These are phyloP conservation scores for Fragilaria crotonensis DNA, from an alignment of 108 stramenopile genomes.

Conservation along the genomic window DNA sequence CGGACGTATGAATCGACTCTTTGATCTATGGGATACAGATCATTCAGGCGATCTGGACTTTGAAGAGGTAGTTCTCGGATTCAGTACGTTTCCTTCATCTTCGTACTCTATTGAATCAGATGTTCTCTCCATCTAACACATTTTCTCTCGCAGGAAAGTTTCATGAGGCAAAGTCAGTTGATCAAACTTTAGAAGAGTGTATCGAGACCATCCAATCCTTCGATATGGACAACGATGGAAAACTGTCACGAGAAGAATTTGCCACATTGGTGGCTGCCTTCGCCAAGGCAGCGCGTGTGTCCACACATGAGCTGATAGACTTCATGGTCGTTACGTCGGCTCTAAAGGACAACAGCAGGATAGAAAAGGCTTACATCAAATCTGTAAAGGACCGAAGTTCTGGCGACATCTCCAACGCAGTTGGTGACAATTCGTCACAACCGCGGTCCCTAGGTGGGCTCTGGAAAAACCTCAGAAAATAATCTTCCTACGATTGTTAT, in stretches of 20 bases:
- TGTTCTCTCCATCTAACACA: background rate
- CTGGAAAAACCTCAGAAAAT: background rate
- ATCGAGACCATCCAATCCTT: conserved; percentile 1
- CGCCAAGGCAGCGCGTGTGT: background rate
- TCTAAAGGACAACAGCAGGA: conserved; percentile 4
- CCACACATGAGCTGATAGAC: conserved; percentile 9
- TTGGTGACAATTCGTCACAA: background rate
- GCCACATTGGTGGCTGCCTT: conserved; percentile 1
- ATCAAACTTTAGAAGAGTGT: background rate
- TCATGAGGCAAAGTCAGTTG: conserved; percentile 10
- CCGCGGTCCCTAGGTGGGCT: background rate
- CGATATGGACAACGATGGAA: conserved; percentile 4
- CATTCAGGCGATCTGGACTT: conserved; percentile 6
- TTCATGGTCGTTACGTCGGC: conserved; percentile 12
- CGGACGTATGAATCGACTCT: background rate
- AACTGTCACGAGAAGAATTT: conserved; percentile 8
- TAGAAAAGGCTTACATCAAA: conserved; percentile 6
- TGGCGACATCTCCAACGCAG: background rate
- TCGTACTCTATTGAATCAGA: background rate
- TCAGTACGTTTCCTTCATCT: background rate
- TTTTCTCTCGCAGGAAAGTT: conserved; percentile 4
- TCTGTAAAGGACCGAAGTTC: background rate
- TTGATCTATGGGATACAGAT: conserved; percentile 12
- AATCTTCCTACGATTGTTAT: too few relatives aligned
- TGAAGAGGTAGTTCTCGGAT: conserved; percentile 2